Conservation (phyloP, 2,329 filamentous ascomycete species). For the Helotiales sp. region DNA sequence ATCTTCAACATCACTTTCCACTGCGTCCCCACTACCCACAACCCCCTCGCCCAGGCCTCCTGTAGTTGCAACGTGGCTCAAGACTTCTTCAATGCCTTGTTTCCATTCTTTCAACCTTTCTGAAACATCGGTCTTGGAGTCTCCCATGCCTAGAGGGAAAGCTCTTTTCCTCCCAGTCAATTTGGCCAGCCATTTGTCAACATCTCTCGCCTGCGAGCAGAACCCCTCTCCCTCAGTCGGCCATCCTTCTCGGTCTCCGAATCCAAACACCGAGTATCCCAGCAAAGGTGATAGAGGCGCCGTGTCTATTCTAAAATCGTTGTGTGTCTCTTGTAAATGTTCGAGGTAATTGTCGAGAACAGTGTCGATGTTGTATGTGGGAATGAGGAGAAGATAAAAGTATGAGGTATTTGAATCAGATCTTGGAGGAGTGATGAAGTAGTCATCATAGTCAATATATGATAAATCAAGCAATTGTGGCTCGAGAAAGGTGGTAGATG, state of each 20-base stretch:
- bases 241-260: constrained; percentile 91
- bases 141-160: constrained; percentile 85
- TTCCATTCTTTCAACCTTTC: constrained; percentile 75
- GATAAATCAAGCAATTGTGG: constrained; percentile 76
- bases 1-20: constrained; percentile 82
- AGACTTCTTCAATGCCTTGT: constrained; percentile 68
- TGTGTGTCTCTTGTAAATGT: constrained; percentile 87
- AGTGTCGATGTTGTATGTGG: constrained; percentile 94
- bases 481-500: constrained; percentile 44
- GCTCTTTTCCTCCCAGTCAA: constrained; percentile 83
- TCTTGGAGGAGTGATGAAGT: constrained; percentile 78
- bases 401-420: constrained; percentile 51
- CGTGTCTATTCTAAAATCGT: constrained; percentile 96
- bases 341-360: constrained; percentile 85
- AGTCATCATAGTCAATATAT: constrained; percentile 89
- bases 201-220: constrained; percentile 86
- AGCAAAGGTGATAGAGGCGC: constrained; percentile 73
- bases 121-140: constrained; percentile 73
- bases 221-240: constrained; percentile 87
- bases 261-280: constrained; percentile 91
- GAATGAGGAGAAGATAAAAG: constrained; percentile 83
- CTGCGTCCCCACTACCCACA: constrained; percentile 76
- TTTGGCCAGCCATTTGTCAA: constrained; percentile 98
- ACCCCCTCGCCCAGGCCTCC: constrained; percentile 65
- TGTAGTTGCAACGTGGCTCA: constrained; percentile 62